phyloP scores from a whole-genome alignment of 305 asterid species.

The Fraxinus dipetala region DNA sequence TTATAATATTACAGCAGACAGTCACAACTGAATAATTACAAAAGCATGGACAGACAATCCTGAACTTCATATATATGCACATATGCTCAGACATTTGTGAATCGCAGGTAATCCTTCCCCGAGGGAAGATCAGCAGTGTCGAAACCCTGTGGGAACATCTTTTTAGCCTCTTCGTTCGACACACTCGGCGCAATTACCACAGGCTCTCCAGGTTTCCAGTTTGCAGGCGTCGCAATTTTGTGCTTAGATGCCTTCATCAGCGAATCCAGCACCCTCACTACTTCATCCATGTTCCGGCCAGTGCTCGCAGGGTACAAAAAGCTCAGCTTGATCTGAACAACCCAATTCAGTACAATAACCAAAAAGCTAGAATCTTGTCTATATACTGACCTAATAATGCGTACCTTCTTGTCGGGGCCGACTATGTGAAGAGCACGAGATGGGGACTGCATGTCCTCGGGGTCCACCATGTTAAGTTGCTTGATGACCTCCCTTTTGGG shows the following conservation, averaged over 20 bases:
- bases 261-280: conserved; percentile 68
- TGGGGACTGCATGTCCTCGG: conserved; percentile 62
- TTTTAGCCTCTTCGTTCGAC: conserved; percentile 46
- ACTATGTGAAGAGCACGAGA: conserved; percentile 83
- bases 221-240: conserved; percentile 77
- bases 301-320: conserved; percentile 76
- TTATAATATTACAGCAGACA: not conserved
- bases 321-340: conserved; percentile 58
- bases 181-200: conserved; percentile 61
- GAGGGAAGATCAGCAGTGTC: conserved; percentile 47
- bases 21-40: not conserved
- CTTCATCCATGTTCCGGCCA: conserved; percentile 87
- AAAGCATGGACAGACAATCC: not conserved
- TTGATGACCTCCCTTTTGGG: conserved; percentile 47
- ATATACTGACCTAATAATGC: not conserved
- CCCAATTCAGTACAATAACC: not conserved
- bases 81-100: not conserved
- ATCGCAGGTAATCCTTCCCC: not conserved
- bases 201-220: conserved; percentile 74
- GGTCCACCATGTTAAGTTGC: conserved; percentile 88
- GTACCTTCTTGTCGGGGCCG: conserved; percentile 70
- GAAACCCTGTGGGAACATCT: conserved; percentile 66
- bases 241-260: conserved; percentile 52
- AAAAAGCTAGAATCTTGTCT: not conserved
- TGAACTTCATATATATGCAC: no score